Base-by-base conservation (phyloP, 2,329 filamentous ascomycete genomes). In the Ascocoryne sarcoides region DNA sequence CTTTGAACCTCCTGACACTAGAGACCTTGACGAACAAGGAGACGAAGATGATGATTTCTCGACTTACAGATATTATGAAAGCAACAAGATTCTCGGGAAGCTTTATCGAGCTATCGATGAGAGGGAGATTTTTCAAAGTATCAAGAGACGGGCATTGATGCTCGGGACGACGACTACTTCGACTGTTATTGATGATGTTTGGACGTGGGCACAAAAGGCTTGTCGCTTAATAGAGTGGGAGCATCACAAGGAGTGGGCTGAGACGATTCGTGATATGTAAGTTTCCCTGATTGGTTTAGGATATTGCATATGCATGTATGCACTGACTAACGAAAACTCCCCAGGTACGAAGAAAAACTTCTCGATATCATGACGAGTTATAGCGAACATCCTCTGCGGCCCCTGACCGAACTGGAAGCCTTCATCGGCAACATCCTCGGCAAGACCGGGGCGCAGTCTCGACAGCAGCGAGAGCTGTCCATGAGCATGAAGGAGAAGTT, bases 21-120 rank as follows among this genome's bases (percentile, higher is more conserved):
- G 15, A 3, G 39, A 47, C 8, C 39, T 34, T 2, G 40, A 49
- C 8, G 50, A 54, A 7, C 62, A 72, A 2, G 65, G 67, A 2
- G 65, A 70, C 16, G 64, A 74, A 4, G 65, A 70, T 3, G 65
- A 71, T n/a, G 60, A 66, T 1, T 65, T 65, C 3, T 62, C 68
- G 45, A 61, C 64, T 4, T 65, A 69, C 18, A 60, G 62, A 3
- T 90, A 79, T 55, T 89, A 92, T 57, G 61, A 60, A 21, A 87
- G 81, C 2, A 51, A 75, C 0, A 86, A 84, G 49, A 66, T 82
- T 0, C 69, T 92, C 0, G 86, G 86, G 0, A 61, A 69, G 4
- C 65, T 93, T 0, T 92, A 84, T 55, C 75, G 84, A 2, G 72
- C 69, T 0, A 79, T 93, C 9, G 76, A 93, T 50, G 85, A 92